phyloP scores from a whole-genome alignment of 2,329 filamentous ascomycete genomes.

The Chrysoporthe austroafricana region DNA sequence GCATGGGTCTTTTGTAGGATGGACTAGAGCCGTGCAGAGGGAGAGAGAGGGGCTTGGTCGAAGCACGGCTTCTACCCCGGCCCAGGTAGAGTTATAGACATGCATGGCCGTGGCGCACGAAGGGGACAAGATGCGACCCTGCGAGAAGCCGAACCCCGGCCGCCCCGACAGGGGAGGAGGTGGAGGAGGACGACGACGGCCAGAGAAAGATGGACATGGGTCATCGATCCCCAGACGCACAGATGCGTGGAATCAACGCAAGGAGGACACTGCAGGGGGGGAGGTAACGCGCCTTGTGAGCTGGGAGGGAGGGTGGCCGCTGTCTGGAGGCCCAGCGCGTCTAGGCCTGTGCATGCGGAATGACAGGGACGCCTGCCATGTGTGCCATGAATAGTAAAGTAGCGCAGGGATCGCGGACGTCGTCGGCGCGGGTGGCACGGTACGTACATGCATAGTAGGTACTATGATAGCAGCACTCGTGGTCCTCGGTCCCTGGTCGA shows the following conservation, averaged over 20 bases:
- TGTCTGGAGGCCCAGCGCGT: constrained; percentile 16
- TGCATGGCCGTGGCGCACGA: constrained; percentile 22
- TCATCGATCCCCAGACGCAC: constrained; percentile 26
- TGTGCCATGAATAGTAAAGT: too few species aligned
- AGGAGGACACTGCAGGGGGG: constrained; percentile 3
- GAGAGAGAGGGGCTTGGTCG: background rate
- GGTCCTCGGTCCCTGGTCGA: too few species aligned
- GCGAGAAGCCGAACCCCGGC: constrained; percentile 8
- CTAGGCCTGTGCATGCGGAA: too few species aligned
- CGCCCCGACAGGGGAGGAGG: constrained; percentile 12
- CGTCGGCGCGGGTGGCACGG: too few species aligned
- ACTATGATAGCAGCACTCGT: too few species aligned
- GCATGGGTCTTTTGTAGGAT: constrained; percentile 15
- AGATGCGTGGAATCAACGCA: constrained; percentile 14
- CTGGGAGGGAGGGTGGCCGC: constrained; percentile 14
- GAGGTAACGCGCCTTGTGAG: too few species aligned
- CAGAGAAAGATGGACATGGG: constrained; percentile 17
- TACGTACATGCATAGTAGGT: too few species aligned
- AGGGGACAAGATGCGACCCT: constrained; percentile 10
- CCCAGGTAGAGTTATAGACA: constrained; percentile 6
- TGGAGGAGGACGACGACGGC: background rate
- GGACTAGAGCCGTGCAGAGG: background rate
- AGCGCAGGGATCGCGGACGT: too few species aligned
- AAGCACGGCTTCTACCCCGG: constrained; percentile 19
- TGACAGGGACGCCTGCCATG: too few species aligned